Percentiles rank a stretch among this genome's conserved stretches.
Evolutionary conservation across 306 rosid species (phyloP).

Genomic region (Herpetospermum pedunculosum): DNA sequence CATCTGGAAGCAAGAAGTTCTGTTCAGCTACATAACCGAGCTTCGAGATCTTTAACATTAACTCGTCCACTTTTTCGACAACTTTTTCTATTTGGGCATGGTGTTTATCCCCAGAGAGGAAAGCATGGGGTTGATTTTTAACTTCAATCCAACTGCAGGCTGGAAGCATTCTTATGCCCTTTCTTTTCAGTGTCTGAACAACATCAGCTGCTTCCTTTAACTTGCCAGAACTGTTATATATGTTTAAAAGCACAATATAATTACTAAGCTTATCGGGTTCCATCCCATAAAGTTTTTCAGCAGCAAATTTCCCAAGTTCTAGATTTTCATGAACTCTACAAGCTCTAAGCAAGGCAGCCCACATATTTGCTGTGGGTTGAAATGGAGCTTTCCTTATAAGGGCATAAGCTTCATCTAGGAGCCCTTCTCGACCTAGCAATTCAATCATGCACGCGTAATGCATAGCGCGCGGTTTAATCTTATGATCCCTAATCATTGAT

Average conservation of each 20-base stretch:
- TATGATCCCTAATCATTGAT: constrained; percentile 58
- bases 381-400: constrained; percentile 52
- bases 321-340: constrained; percentile 57
- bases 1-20: constrained; percentile 58
- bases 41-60: constrained; percentile 51
- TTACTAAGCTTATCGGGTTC: constrained; percentile 61
- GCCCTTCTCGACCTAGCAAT: constrained; percentile 72
- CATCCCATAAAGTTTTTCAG: constrained; percentile 72
- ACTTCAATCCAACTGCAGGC: constrained; percentile 74
- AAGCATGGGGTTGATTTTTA: constrained; percentile 36
- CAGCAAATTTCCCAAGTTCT: constrained; percentile 70
- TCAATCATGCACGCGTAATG: constrained; percentile 86
- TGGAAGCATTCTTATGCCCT: constrained; percentile 66
- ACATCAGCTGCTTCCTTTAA: constrained; percentile 77
- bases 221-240: constrained; percentile 50
- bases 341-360: constrained; percentile 86
- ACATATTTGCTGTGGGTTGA: constrained; percentile 70
- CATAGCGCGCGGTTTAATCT: constrained; percentile 86
- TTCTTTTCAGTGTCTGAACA: constrained; percentile 52
- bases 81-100: constrained; percentile 37
- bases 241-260: constrained; percentile 62
- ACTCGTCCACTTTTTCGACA: constrained; percentile 37
- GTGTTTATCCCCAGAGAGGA: constrained; percentile 50
- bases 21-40: constrained; percentile 37
- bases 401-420: constrained; percentile 58